These are phyloP conservation scores for Phytophthora colocasiae DNA, from an alignment of 352 stramenopile species.

Conservation along the genomic window DNA sequence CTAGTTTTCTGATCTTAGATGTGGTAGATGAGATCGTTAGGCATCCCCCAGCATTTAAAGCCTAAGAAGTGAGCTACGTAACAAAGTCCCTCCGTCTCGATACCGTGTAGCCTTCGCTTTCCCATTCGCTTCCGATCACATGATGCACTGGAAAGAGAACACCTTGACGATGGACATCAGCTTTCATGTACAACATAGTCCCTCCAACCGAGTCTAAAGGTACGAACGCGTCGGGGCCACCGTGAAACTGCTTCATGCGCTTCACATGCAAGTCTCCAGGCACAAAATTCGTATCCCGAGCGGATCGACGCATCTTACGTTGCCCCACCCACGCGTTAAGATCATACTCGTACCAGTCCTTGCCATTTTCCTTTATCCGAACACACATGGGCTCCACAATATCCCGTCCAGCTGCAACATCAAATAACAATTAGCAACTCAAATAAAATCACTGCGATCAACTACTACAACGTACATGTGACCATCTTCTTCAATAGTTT, in stretches of 20 bases:
- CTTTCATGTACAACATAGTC: constrained; percentile 56
- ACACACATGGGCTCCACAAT: constrained; percentile 38
- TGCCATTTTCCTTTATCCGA: constrained; percentile 19
- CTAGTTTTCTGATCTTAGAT: constrained; percentile 1
- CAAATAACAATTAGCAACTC: not conserved
- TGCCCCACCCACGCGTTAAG: constrained; percentile 32
- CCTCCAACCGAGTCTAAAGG: constrained; percentile 55
- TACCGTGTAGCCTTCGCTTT: constrained; percentile 50
- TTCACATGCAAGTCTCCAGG: constrained; percentile 27
- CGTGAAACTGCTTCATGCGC: constrained; percentile 29
- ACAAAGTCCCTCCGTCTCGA: not conserved
- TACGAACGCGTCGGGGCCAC: constrained; percentile 16
- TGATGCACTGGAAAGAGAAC: constrained; percentile 53
- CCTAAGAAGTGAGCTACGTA: constrained; percentile 58
- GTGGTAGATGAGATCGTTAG: constrained; percentile 49
- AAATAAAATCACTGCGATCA: not conserved
- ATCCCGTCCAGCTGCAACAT: constrained; percentile 27
- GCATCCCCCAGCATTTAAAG: constrained; percentile 60
- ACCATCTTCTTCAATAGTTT: constrained; percentile 20
- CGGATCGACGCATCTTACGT: constrained; percentile 22
- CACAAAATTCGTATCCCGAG: constrained; percentile 16
- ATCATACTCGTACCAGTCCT: constrained; percentile 37
- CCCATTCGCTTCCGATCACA: constrained; percentile 50
- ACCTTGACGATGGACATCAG: constrained; percentile 55
- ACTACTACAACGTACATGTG: constrained; percentile 3